A percentile compares a stretch with the other conserved stretches of the same genome.
Evolutionary conservation across 768 basidiomycete species (phyloP).

Genomic region (Leccinum broughii): DNA sequence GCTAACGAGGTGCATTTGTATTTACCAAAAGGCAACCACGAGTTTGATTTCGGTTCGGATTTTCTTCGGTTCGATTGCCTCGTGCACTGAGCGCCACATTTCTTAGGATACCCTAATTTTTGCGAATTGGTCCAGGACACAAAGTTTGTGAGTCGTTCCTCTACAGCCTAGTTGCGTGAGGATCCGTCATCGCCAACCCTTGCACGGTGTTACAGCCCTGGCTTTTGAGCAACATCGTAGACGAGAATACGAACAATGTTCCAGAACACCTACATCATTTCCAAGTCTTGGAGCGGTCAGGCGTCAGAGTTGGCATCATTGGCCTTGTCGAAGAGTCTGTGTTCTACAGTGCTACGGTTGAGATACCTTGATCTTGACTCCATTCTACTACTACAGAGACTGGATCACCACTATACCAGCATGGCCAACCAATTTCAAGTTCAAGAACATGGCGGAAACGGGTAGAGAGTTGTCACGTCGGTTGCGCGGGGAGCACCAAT

Average conservation of each 20-base stretch:
- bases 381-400: slow-evolving; percentile 48
- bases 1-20: slow-evolving; percentile 8
- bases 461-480: slow-evolving; percentile 70
- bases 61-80: background rate
- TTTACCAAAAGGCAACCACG: slow-evolving; percentile 71
- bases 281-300: slow-evolving; percentile 65
- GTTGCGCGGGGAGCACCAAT: slow-evolving; percentile 69
- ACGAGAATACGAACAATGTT: slow-evolving; percentile 58
- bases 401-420: slow-evolving; percentile 88
- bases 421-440: slow-evolving; percentile 81
- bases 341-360: background rate
- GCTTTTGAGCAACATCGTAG: slow-evolving; percentile 86
- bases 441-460: slow-evolving; percentile 71
- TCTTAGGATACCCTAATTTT: slow-evolving; percentile 60
- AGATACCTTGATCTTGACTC: background rate
- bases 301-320: slow-evolving; percentile 74
- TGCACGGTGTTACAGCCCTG: slow-evolving; percentile 58
- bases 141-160: slow-evolving; percentile 57
- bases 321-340: slow-evolving; percentile 84
- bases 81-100: background rate
- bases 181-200: background rate
- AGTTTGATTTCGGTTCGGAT: slow-evolving; percentile 79
- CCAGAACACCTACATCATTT: slow-evolving; percentile 66
- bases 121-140: slow-evolving; percentile 69
- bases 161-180: background rate